Base-by-base conservation (phyloP, 2,329 filamentous ascomycete genomes). In the Fusarium sterilihyphosum region DNA sequence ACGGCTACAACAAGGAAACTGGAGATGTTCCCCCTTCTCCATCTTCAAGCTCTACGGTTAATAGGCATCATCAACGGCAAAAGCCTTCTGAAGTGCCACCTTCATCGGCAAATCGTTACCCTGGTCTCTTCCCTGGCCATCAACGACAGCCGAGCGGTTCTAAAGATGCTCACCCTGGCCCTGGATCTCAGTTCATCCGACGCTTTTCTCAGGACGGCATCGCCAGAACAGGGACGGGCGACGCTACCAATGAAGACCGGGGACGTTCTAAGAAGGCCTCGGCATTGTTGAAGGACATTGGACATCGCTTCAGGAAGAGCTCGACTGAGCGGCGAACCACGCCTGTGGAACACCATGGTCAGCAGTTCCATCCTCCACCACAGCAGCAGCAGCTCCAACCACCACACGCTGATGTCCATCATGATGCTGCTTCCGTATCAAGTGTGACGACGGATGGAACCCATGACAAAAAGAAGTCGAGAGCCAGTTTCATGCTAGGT, bases 231-330 rank as follows among this genome's bases (percentile, higher is more conserved):
- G 70, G 50, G n/a, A 70, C 62, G 18, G 66, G 56, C 26, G 65
- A 44, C 16, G 46, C 41, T 26, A 24, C 24, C 6, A 52, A 63
- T 5, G 81, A 84, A 20, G 83, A 85, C 5, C 82, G 82, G 26
- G 81, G 80, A 22, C 81, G 81, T 14, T 76, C 70, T 20, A 83
- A 80, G 63, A 83, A 81, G 35, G 84, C 82, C 64, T 86, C 84
- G 17, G 84, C 81, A 26, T 79, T 89, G n/a, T 86, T 90, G 71
- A 89, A 87, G 71, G 86, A 88, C 22, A 81, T 88, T 59, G 85
- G 87, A 7, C 84, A 83, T 60, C 84, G 84, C 61, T 81, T 88
- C 49, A 78, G 79, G 22, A 80, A 82, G 10, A 78, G 77, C 12
- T 80, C 79, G 5, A 80, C 82, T 12, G 81, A 84, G 26, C 80